A percentile compares a stretch with the other conserved stretches of the same genome.
Evolutionary conservation across 768 basidiomycete species (phyloP).

Genomic region (Tylopilus balloui): DNA sequence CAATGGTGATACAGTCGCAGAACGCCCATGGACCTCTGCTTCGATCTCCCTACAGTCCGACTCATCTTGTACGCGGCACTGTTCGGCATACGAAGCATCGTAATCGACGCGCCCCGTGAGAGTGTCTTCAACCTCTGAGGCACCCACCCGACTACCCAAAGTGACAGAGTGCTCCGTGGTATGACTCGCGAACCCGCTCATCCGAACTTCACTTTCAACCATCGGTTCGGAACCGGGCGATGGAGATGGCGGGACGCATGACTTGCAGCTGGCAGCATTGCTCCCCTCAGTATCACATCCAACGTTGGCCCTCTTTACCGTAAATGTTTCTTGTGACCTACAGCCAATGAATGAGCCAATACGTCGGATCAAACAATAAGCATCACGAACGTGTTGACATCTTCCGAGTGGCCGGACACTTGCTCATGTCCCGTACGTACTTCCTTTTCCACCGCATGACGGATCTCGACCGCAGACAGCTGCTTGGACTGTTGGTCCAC

Average conservation of each 20-base stretch:
- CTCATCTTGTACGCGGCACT: neutral
- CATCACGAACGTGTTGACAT: neutral
- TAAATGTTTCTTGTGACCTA: neutral
- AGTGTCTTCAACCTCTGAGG: neutral
- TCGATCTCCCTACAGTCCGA: neutral
- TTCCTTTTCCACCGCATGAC: neutral
- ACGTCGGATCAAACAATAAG: neutral
- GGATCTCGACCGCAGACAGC: neutral
- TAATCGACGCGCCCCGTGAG: neutral
- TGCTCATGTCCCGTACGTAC: neutral
- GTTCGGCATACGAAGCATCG: neutral
- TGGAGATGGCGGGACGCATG: neutral
- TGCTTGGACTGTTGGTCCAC: neutral
- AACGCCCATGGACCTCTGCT: neutral
- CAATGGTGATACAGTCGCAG: neutral
- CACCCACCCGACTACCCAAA: neutral
- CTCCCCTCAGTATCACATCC: neutral
- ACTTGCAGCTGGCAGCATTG: no score
- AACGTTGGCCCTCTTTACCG: neutral
- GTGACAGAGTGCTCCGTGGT: neutral
- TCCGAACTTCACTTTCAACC: neutral
- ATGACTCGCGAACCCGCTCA: no score
- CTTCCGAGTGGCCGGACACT: neutral
- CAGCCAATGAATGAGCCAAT: neutral
- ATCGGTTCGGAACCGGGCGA: no score